Evolutionary conservation across 148 eudicot species (phyloP).

Genomic region (Rhododendron mucronatum): DNA sequence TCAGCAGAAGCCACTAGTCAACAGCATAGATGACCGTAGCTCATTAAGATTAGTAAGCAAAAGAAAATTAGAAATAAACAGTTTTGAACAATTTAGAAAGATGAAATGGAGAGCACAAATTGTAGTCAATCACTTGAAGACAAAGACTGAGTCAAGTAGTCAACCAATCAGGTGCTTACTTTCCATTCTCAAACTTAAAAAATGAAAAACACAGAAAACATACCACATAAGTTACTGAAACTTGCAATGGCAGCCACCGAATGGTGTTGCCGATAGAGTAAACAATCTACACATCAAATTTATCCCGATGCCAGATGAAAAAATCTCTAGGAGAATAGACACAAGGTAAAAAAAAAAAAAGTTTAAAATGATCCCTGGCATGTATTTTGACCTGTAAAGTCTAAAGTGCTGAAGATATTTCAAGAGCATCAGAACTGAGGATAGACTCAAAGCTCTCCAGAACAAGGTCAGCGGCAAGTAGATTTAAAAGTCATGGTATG

Average conservation of each 20-base stretch:
- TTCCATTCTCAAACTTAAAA: background rate
- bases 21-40: background rate
- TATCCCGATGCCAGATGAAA: background rate
- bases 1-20: background rate
- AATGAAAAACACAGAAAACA: background rate
- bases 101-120: background rate
- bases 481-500: background rate
- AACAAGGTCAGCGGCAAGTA: background rate
- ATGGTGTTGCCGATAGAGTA: background rate
- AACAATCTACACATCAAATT: background rate
- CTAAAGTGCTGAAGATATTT: background rate
- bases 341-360: no score
- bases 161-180: background rate
- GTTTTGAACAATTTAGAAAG: background rate
- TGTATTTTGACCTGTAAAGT: background rate
- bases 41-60: background rate
- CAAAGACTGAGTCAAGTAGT: background rate
- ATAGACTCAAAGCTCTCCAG: background rate
- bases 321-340: background rate
- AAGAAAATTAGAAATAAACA: background rate
- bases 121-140: background rate
- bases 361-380: background rate
- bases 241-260: background rate
- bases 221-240: background rate
- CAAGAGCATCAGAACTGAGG: background rate